phyloP scores from a whole-genome alignment of 2,329 filamentous ascomycete species.

The Hortaea werneckii region DNA sequence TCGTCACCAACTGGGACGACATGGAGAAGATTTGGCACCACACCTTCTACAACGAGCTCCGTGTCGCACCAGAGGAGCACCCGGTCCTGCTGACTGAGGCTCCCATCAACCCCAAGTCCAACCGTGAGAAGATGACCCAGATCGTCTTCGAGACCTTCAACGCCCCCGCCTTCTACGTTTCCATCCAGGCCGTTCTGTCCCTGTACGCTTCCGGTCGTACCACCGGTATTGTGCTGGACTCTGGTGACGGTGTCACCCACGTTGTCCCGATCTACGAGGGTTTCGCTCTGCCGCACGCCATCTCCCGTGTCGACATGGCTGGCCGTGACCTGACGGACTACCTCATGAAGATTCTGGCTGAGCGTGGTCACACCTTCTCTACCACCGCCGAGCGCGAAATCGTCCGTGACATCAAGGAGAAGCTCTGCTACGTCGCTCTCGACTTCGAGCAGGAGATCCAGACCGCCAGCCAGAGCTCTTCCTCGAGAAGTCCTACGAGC shows the following conservation, averaged over 20 bases:
- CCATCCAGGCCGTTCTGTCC: conserved; percentile 97
- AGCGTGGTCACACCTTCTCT: conserved; percentile 99
- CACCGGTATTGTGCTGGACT: conserved; percentile 99
- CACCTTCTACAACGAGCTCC: conserved; percentile 99
- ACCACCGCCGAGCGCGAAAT: conserved; percentile 99
- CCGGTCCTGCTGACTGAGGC: conserved; percentile 98
- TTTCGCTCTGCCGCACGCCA: conserved; percentile 99
- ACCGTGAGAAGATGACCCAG: conserved; percentile 99
- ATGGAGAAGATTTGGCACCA: conserved; percentile 99
- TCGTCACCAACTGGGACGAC: conserved; percentile 99
- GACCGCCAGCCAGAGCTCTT: conserved; percentile 97
- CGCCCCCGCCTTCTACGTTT: conserved; percentile 99
- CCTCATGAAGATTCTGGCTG: conserved; percentile 99
- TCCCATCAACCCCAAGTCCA: conserved; percentile 99
- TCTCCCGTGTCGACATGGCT: conserved; percentile 99
- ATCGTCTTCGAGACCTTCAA: conserved; percentile 99
- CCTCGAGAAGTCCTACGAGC: conserved; percentile 99
- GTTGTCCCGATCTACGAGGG: conserved; percentile 99
- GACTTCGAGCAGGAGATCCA: conserved; percentile 99
- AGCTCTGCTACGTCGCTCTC: conserved; percentile 99
- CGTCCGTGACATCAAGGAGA: conserved; percentile 99
- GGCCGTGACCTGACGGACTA: conserved; percentile 99
- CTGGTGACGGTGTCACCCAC: conserved; percentile 99
- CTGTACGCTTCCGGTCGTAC: conserved; percentile 99
- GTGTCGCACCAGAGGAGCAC: conserved; percentile 99